These are phyloP conservation scores for Cryomyces minteri DNA, from an alignment of 495 filamentous ascomycete species.

Conservation along the genomic window DNA sequence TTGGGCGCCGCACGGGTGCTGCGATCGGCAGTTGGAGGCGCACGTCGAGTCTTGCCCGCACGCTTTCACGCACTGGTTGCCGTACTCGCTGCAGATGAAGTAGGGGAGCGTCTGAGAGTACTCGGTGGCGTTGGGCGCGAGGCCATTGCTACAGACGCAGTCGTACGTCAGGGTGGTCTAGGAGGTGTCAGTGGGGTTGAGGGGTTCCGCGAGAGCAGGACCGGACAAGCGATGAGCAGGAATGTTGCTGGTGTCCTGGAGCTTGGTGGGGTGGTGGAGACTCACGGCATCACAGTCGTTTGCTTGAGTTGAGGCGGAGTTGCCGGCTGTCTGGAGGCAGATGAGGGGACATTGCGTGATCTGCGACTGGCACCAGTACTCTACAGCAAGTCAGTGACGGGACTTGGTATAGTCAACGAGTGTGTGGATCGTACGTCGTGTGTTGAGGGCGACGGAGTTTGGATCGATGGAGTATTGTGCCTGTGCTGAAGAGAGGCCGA, in stretches of 20 bases:
- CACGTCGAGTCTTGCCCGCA: slow-evolving; percentile 45
- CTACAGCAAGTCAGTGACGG: background rate
- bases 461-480: slow-evolving; percentile 36
- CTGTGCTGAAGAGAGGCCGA: slow-evolving; percentile 21
- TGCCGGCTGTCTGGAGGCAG: slow-evolving; percentile 47
- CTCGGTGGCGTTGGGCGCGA: slow-evolving; percentile 56
- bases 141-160: slow-evolving; percentile 58
- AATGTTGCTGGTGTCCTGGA: no score
- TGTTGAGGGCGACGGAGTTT: slow-evolving; percentile 29
- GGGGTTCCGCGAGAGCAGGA: background rate
- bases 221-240: no score
- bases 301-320: slow-evolving; percentile 26
- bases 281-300: slow-evolving; percentile 64
- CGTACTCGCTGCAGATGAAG: slow-evolving; percentile 58
- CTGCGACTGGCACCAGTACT: slow-evolving; percentile 9
- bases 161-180: slow-evolving; percentile 38
- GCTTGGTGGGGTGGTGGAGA: slow-evolving; percentile 1
- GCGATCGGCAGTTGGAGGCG: slow-evolving; percentile 39
- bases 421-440: slow-evolving; percentile 22
- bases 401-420: background rate
- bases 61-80: slow-evolving; percentile 45
- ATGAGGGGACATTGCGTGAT: slow-evolving; percentile 22
- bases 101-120: slow-evolving; percentile 79
- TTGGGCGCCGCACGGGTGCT: slow-evolving; percentile 70
- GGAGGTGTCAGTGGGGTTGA: slow-evolving; percentile 3